Evolutionary conservation across 352 stramenopile species (phyloP), one percentile per base, ranked within the genome.

Genomic region (Phytophthora pistaciae): DNA sequence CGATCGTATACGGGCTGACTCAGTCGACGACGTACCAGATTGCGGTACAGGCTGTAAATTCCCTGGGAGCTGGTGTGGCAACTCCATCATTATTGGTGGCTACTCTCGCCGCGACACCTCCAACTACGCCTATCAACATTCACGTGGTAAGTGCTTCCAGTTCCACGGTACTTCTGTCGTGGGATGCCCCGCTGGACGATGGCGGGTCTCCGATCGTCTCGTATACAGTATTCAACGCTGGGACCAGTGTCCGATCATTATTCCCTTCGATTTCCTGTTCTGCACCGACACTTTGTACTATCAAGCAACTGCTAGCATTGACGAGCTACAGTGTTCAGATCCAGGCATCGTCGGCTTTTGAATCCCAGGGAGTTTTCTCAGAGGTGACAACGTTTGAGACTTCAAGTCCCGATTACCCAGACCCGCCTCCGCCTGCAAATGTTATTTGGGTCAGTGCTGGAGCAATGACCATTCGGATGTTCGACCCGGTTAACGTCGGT

Each of bases 401-500:
- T 0, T 76, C 79, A 4, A 78, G 58, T 16, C 80, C 84, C 1
- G 74, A 78, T 18, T 63, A 86, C 1, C 84, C 84, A 0, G 79
- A 87, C 9, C 23, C 60, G 5, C 84, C 84, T 20, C 80, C 82
- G 7, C 18, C 48, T 2, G 66, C 78, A 0, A 76, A 44, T 10
- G 61, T 91, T 11, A 70, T 61, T 0, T 82, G 73, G 58, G 27
- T 68, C 1, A 87, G 77, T 3, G 84, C 82, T n/a, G 83, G 84
- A 0, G 80, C 80, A 8, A 87, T 92, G 68, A 87, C 62, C 1
- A 75, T 88, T 10, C 18, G 56, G 50, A 92, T 92, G 84, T 79
- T 77, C 48, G 75, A 79, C 10, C 77, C 82, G 0, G 5, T 77
- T 11, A 90, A 92, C 25, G 21, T 85, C 18, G 86, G 82, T 14